These are phyloP conservation scores for Ophiostoma perfectum DNA, from an alignment of 2,329 filamentous ascomycete species.

Conservation along the genomic window DNA sequence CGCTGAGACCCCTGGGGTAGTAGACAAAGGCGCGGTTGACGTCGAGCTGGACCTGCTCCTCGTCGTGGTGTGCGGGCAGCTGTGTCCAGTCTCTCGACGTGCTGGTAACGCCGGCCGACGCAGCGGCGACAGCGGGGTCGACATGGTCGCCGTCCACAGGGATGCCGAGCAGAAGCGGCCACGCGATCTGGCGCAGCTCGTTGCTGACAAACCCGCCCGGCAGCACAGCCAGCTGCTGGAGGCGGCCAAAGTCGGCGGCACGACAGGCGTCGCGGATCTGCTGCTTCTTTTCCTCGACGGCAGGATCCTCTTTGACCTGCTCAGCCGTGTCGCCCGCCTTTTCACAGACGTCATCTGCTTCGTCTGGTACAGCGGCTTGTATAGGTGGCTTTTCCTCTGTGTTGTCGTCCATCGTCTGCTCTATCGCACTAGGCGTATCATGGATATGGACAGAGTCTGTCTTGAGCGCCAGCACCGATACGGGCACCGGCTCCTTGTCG, in stretches of 20 bases:
- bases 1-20: slow-evolving; percentile 71
- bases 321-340: not conserved
- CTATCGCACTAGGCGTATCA: not conserved
- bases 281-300: slow-evolving; percentile 34
- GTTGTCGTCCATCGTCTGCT: not conserved
- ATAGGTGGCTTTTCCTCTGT: not conserved
- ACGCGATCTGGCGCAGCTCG: slow-evolving; percentile 64
- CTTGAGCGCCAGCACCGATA: not conserved
- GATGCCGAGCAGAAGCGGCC: slow-evolving; percentile 57
- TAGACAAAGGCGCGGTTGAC: slow-evolving; percentile 96
- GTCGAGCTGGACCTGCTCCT: slow-evolving; percentile 85
- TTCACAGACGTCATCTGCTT: not conserved
- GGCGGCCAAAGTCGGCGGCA: slow-evolving; percentile 48
- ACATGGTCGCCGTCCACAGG: slow-evolving; percentile 17
- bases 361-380: not conserved
- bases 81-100: slow-evolving; percentile 45
- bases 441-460: not conserved
- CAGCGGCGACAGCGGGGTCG: slow-evolving; percentile 20
- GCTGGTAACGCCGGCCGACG: slow-evolving; percentile 24
- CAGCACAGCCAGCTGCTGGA: slow-evolving; percentile 56
- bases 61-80: slow-evolving; percentile 75
- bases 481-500: slow-evolving; percentile 5
- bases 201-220: slow-evolving; percentile 64
- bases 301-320: not conserved
- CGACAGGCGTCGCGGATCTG: slow-evolving; percentile 57